Evolutionary conservation across 2,329 filamentous ascomycete genomes (phyloP), one percentile per base, ranked within the genome.

Genomic region (Claviceps cyperi): DNA sequence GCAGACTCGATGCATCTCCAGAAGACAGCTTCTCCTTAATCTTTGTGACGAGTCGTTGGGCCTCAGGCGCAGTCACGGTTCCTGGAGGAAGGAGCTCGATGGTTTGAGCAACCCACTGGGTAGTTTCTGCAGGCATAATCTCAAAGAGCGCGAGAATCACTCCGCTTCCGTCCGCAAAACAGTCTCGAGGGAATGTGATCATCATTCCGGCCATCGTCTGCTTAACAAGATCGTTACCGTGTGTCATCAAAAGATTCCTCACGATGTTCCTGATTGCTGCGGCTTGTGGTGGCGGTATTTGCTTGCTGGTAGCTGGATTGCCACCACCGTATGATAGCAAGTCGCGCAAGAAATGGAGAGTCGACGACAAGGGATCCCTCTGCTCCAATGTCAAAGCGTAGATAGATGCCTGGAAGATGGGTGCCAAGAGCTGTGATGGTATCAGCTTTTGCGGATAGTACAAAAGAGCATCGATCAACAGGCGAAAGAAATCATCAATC

Each of bases 161-260:
- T 4, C 89, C 90, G 46, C 88, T 95, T 15, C 89, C 90, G 62
- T 98, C 92, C 0, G 90, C 83, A 62, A 97, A 94, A 68, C 90
- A 96, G 65, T 97, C 92, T 43, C 86, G 80, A 0, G 92, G 94
- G 69, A 98, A 98, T 0, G 85, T 94, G 64, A 96, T 96, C 91
- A 98, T 97, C 90, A 98, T 94, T 53, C 92, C 92, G 1, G 90
- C 92, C 70, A 98, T 76, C 51, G 94, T 83, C 55, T 90, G 85
- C 67, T 95, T 91, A 7, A 92, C 83, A 28, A 98, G 73, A 50
- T 80, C 71, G 60, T 88, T 83, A 38, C 92, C 89, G 55, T 89
- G 81, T 1, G 74, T 69, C 2, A 75, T 56, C 22, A 94, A 70
- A 48, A 96, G 75, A 53, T 78, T 75, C 64, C 84, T 86, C 52